phyloP scores from a whole-genome alignment of 2,329 filamentous ascomycete species.

The Xylariaceae sp. region DNA sequence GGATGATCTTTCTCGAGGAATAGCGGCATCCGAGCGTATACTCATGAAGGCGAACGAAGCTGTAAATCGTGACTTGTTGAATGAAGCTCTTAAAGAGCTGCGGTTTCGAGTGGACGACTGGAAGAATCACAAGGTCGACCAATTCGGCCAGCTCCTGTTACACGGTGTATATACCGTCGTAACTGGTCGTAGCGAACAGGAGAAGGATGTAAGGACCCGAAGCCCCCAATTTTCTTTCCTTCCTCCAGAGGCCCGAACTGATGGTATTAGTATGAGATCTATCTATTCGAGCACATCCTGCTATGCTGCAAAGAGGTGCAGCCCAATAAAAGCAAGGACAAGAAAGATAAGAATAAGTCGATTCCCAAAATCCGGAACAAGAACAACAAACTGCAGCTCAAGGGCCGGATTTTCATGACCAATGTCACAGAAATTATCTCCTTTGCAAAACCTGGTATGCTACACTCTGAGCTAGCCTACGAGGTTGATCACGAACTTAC shows the following conservation, averaged over 20 bases:
- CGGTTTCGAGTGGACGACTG: constrained; percentile 86
- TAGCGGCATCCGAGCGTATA: constrained; percentile 76
- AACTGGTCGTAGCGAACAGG: constrained; percentile 83
- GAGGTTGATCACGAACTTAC: constrained; percentile 7
- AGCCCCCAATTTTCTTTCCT: constrained; percentile 28
- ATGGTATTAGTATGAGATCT: constrained; percentile 78
- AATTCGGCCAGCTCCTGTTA: constrained; percentile 84
- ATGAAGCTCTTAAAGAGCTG: constrained; percentile 79
- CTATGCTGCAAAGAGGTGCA: constrained; percentile 96
- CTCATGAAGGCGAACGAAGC: constrained; percentile 84
- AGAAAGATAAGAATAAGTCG: constrained; percentile 61
- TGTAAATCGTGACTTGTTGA: constrained; percentile 80
- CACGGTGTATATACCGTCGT: constrained; percentile 90
- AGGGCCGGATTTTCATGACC: constrained; percentile 97
- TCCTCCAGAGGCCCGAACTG: constrained; percentile 14
- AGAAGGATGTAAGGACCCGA: constrained; percentile 67
- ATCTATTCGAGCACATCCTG: constrained; percentile 91
- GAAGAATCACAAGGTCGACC: constrained; percentile 87
- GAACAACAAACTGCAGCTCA: constrained; percentile 83
- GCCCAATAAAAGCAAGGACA: constrained; percentile 77
- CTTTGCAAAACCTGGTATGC: constrained; percentile 77
- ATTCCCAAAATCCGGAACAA: constrained; percentile 57
- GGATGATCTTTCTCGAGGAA: constrained; percentile 69
- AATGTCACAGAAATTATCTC: constrained; percentile 96
- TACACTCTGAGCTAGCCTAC: constrained; percentile 4